Conservation (phyloP, 2,329 filamentous ascomycete genomes). For the Sporothrix brasiliensis region DNA sequence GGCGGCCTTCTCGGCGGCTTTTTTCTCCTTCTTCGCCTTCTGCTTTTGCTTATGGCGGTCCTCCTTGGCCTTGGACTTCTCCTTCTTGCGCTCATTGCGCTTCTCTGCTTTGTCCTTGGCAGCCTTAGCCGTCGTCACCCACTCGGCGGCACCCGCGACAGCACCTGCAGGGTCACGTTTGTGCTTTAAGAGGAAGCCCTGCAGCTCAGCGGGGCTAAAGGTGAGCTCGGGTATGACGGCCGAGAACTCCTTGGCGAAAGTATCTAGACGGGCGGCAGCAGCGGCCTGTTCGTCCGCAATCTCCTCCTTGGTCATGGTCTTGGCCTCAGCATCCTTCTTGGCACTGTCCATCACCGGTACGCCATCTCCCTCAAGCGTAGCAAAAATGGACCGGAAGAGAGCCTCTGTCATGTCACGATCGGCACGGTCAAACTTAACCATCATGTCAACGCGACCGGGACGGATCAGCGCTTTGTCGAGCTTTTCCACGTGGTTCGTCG, state of each 20-base stretch:
- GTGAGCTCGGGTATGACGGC: slow-evolving; percentile 55
- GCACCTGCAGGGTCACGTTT: slow-evolving; percentile 57
- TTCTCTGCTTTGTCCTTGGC: slow-evolving; percentile 52
- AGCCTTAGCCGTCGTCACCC: slow-evolving; percentile 54
- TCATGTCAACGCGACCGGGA: slow-evolving; percentile 64
- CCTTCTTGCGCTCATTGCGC: slow-evolving; percentile 44
- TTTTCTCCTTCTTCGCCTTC: slow-evolving; percentile 37
- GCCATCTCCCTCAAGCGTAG: slow-evolving; percentile 53
- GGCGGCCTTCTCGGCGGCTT: slow-evolving; percentile 34
- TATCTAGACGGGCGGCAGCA: slow-evolving; percentile 48
- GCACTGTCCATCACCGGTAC: slow-evolving; percentile 38
- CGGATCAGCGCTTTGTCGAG: slow-evolving; percentile 65
- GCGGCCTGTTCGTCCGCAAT: slow-evolving; percentile 39
- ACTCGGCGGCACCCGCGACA: slow-evolving; percentile 51
- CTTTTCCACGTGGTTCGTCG: slow-evolving; percentile 65
- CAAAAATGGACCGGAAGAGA: slow-evolving; percentile 63
- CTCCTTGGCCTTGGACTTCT: slow-evolving; percentile 45
- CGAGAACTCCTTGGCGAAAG: slow-evolving; percentile 54
- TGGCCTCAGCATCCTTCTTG: not conserved
- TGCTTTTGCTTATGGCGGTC: slow-evolving; percentile 38
- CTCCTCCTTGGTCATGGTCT: slow-evolving; percentile 40
- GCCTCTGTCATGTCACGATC: slow-evolving; percentile 56
- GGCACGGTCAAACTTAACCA: slow-evolving; percentile 59
- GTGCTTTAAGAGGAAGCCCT: slow-evolving; percentile 60
- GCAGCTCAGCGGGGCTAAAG: slow-evolving; percentile 64